Percentiles rank a stretch among this genome's conserved stretches.
Evolutionary conservation across 1,284 basidiomycete species (phyloP).

Genomic region (Ceratobasidium sp.): DNA sequence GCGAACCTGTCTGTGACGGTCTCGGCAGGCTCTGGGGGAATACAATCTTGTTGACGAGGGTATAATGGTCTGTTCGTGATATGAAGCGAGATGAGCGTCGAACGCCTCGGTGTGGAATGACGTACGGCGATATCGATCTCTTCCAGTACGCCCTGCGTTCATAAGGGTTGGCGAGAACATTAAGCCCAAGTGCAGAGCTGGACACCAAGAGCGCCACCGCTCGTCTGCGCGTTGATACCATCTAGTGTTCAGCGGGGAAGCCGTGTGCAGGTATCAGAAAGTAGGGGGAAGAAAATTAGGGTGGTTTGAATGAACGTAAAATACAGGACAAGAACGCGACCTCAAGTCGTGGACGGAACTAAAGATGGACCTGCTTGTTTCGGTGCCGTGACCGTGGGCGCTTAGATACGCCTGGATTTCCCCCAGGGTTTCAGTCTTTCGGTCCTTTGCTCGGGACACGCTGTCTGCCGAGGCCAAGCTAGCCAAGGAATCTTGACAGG

Average conservation of each 20-base stretch:
- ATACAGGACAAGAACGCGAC: conserved; percentile 4
- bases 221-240: conserved; percentile 22
- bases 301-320: conserved; percentile 1
- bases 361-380: conserved; percentile 32
- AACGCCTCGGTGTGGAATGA: background rate
- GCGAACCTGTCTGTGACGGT: conserved; percentile 47
- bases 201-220: conserved; percentile 20
- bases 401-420: conserved; percentile 5
- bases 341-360: conserved; percentile 25
- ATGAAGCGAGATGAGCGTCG: background rate
- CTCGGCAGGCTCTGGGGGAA: conserved; percentile 46
- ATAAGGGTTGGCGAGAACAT: conserved; percentile 27
- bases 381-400: background rate
- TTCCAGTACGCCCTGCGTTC: conserved; percentile 27
- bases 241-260: background rate
- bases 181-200: background rate
- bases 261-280: background rate
- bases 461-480: conserved; percentile 1
- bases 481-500: background rate
- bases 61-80: conserved; percentile 5
- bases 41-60: conserved; percentile 37
- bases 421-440: background rate
- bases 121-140: conserved; percentile 28
- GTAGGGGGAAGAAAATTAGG: conserved; percentile 7
- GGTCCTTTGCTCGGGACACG: background rate